Conservation (phyloP, 352 stramenopile genomes). For the Phytophthora citricola region DNA sequence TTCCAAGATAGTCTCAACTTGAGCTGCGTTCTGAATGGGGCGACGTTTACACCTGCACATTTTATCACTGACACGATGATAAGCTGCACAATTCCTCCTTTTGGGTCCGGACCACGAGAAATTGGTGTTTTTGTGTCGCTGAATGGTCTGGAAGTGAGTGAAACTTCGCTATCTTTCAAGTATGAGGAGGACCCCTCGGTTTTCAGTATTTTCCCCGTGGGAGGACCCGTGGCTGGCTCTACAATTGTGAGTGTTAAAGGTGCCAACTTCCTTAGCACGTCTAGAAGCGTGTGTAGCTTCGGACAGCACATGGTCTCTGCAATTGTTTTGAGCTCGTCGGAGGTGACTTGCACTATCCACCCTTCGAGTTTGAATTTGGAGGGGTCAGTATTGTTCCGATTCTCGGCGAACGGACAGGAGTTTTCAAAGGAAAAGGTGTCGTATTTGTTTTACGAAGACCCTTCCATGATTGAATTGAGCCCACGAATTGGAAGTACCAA, state of each 20-base stretch:
- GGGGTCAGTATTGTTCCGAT: constrained; percentile 22
- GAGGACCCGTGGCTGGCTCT: constrained; percentile 28
- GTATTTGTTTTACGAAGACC: constrained; percentile 46
- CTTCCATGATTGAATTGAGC: constrained; percentile 17
- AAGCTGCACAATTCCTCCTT: constrained; percentile 33
- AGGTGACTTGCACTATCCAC: constrained; percentile 44
- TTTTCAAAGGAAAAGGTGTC: constrained; percentile 24
- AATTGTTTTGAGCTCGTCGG: constrained; percentile 37
- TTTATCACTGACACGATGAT: constrained; percentile 43
- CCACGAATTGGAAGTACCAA: constrained; percentile 21
- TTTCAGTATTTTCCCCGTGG: constrained; percentile 33
- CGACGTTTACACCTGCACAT: constrained; percentile 22
- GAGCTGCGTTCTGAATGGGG: constrained; percentile 43
- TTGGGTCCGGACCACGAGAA: constrained; percentile 11
- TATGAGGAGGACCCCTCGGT: constrained; percentile 45
- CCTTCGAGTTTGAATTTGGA: constrained; percentile 21
- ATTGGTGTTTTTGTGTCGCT: constrained; percentile 40
- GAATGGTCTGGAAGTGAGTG: constrained; percentile 44
- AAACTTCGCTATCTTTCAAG: constrained; percentile 24
- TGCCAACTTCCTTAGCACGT: constrained; percentile 34
- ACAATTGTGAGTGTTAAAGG: constrained; percentile 44
- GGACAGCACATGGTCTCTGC: constrained; percentile 34
- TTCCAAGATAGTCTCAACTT: constrained; percentile 43
- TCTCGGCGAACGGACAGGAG: constrained; percentile 52
- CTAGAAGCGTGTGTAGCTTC: constrained; percentile 37